Evolutionary conservation across 2,329 filamentous ascomycete genomes (phyloP), one percentile per base, ranked within the genome.

Genomic region (Trichophyton simii): DNA sequence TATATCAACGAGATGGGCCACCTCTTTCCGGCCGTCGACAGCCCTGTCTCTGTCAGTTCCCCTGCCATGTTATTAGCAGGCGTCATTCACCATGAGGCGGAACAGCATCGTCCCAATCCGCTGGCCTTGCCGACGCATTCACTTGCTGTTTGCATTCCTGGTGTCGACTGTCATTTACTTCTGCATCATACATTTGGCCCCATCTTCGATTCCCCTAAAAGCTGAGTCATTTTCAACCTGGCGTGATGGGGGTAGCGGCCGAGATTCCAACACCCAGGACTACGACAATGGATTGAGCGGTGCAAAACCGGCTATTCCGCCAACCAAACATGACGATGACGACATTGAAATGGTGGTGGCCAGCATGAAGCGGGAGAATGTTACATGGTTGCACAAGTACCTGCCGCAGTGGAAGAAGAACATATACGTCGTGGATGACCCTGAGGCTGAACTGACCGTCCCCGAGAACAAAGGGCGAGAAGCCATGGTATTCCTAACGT

Each of bases 391-490:
- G 42, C 67, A 68, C 31, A 67, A 75, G 28, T 65, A 72, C 62
- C 72, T 76, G 28, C 70, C 73, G 2, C 72, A 75, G 22, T 82
- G 80, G 80, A 73, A 77, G 62, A 78, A 78, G 68, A 81, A 76
- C 62, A 75, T 83, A 62, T 84, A 84, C 67, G 76, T 82, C 31
- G 80, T 80, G 59, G 77, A 84, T 65, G 79, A 83, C 63, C 75
- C 76, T 1, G 70, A 72, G 22, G 77, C 80, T 5, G 72, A 76
- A 25, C 67, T 80, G n/a, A 80, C 81, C 66, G 75, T 81, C 0
- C 80, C 81, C 3, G 77, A 76, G 66, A 84, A 85, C 65, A 83
- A 84, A 68, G 83, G 83, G 50, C 78, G 82, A 66, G 83, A 86
- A 70, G 81, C 81, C 25, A 84, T 85, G 78, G 76, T 78, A 11